phyloP scores from a whole-genome alignment of 805 yeast genomes.

The Metschnikowia koreensis region DNA sequence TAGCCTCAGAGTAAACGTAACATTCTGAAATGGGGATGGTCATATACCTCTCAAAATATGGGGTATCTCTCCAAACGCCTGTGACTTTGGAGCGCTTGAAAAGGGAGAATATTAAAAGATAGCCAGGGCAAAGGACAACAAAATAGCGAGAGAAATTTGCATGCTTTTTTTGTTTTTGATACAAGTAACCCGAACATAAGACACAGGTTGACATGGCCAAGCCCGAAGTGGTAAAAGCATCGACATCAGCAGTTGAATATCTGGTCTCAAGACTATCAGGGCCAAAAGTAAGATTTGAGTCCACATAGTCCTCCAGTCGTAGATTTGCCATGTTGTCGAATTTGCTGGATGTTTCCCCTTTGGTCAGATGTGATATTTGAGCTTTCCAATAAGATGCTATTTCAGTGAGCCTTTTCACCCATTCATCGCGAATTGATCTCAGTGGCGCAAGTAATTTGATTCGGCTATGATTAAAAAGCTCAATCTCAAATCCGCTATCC shows the following conservation, averaged over 20 bases:
- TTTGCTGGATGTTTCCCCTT: slow-evolving; percentile 35
- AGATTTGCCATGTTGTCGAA: slow-evolving; percentile 46
- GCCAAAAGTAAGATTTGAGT: slow-evolving; percentile 49
- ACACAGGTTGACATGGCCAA: slow-evolving; percentile 60
- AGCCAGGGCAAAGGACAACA: slow-evolving; percentile 71
- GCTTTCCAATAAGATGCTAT: slow-evolving; percentile 57
- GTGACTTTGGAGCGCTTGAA: slow-evolving; percentile 48
- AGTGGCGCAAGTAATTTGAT: slow-evolving; percentile 58
- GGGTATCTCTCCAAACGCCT: slow-evolving; percentile 42
- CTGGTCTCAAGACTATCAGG: slow-evolving; percentile 16
- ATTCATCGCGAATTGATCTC: slow-evolving; percentile 49
- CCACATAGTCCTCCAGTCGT: slow-evolving; percentile 54
- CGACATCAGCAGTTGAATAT: slow-evolving; percentile 49
- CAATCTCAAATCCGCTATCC: slow-evolving; percentile 55
- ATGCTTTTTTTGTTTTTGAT: slow-evolving; percentile 67
- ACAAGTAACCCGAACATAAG: slow-evolving; percentile 63
- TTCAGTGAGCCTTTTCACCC: slow-evolving; percentile 56
- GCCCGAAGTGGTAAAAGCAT: slow-evolving; percentile 53
- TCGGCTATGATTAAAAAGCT: slow-evolving; percentile 43
- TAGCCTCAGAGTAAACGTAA: slow-evolving; percentile 71
- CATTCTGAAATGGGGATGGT: slow-evolving; percentile 65
- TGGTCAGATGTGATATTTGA: slow-evolving; percentile 41
- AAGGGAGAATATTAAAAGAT: slow-evolving; percentile 54
- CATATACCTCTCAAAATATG: slow-evolving; percentile 50
- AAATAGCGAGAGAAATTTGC: slow-evolving; percentile 59